Evolutionary conservation across 2,329 filamentous ascomycete genomes (phyloP).

Genomic region (Metarhizium humberi): DNA sequence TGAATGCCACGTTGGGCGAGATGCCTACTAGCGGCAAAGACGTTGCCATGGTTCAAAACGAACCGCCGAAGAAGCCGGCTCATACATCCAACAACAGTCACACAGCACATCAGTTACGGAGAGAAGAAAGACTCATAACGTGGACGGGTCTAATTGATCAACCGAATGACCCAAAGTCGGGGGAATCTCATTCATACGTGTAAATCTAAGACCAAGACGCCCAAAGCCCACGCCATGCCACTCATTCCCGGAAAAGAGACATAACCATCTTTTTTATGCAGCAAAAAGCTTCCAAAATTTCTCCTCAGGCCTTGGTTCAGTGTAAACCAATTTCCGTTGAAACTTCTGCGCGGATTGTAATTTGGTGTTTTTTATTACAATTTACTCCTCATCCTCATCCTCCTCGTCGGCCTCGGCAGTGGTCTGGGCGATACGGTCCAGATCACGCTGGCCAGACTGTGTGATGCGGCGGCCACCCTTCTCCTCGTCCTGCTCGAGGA

Average conservation of each 20-base stretch:
- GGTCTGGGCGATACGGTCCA: constrained; percentile 89
- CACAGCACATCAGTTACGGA: neutral
- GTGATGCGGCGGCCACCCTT: constrained; percentile 98
- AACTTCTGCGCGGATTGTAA: no score
- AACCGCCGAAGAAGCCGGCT: neutral
- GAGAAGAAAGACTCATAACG: neutral
- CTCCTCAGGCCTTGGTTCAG: neutral
- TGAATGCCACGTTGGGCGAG: no score
- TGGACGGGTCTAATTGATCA: constrained; percentile 24
- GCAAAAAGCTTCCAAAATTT: constrained; percentile 13
- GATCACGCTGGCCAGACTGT: constrained; percentile 95
- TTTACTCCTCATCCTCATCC: constrained; percentile 59
- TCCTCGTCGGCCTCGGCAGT: constrained; percentile 65
- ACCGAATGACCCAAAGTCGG: constrained; percentile 27
- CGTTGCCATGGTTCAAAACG: no score
- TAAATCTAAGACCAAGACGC: constrained; percentile 31
- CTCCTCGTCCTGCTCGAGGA: constrained; percentile 94
- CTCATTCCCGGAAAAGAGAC: neutral
- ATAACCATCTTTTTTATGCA: constrained; percentile 16
- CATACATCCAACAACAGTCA: neutral
- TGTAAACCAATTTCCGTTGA: neutral
- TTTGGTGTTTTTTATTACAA: neutral
- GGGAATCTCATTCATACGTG: constrained; percentile 32
- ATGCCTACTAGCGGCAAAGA: no score
- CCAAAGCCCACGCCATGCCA: constrained; percentile 14